Base-by-base conservation (phyloP, 441 rosid genomes). In the Erysimum pusillum region DNA sequence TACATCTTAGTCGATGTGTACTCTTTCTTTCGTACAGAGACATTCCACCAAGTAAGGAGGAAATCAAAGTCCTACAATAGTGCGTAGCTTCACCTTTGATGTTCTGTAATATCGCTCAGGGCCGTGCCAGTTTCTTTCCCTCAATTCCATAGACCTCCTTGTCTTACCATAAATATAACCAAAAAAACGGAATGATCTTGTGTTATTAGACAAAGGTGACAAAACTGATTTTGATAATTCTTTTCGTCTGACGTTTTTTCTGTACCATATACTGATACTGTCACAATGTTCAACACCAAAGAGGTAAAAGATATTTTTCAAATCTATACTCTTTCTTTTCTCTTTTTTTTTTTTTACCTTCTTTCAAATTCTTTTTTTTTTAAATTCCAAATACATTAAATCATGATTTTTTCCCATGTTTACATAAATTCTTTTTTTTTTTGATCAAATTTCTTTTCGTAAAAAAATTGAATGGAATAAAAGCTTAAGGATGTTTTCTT, bases 41-140 rank as follows among this genome's bases (percentile, higher is more conserved):
- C 31, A 46, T 42, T 69, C 90, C 91, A 54, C 92, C 93, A 52
- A 79, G 87, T 31, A 78, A 10, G 35, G 83, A 78, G 12, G 84
- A 82, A 66, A 66, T 87, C n/a, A 78, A 83, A 73, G 82, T 36
- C 63, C 80, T 91, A 45, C 86, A 87, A 61, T 80, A 81, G 70
- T 79, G 67, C 31, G 64, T 82, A 45, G 73, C 79, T 1, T 52
- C 61, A 18, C 85, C 87, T 22, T 74, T 85, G 73, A 88, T 82
- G 79, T 74, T 88, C 39, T 90, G 92, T 79, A 83, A 85, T 25
- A 83, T 85, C 22, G 87, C 87, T 58, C 71, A 84, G 2, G 93
- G 95, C 2, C 91, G 88, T 34, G 85, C 77, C 31, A 88, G 90
- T 83, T 85, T 87, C 78, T 90, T 86, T 72, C 76, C 87, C 77